Conservation (phyloP, 805 yeast genomes). For the Candida patagonica region DNA sequence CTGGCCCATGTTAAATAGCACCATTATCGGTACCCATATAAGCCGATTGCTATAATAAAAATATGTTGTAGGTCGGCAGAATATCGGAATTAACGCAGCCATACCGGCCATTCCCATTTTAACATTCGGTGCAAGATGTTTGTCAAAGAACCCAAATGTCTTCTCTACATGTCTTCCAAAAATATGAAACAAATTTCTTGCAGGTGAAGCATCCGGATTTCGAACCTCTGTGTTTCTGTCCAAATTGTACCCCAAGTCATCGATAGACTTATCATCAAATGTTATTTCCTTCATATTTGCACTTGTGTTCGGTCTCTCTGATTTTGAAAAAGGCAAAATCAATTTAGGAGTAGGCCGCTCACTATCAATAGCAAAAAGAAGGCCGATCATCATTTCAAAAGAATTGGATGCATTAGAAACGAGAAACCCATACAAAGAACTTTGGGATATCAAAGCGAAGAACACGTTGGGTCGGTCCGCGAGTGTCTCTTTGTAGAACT, state of each 20-base stretch:
- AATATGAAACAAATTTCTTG: slow-evolving; percentile 20
- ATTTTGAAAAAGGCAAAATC: slow-evolving; percentile 13
- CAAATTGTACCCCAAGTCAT: neutral
- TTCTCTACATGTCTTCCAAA: slow-evolving; percentile 14
- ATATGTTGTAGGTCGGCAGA: slow-evolving; percentile 16
- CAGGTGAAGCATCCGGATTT: slow-evolving; percentile 26
- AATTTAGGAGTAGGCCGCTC: slow-evolving; percentile 13
- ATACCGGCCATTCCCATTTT: slow-evolving; percentile 20
- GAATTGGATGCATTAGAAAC: slow-evolving; percentile 7
- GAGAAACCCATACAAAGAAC: slow-evolving; percentile 15
- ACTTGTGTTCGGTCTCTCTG: neutral
- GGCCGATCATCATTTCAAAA: slow-evolving; percentile 5
- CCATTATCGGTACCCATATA: slow-evolving; percentile 26
- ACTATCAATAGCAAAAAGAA: slow-evolving; percentile 11
- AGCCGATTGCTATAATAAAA: slow-evolving; percentile 17
- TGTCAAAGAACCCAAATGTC: neutral
- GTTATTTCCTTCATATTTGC: neutral
- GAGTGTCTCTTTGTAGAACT: neutral
- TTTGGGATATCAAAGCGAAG: slow-evolving; percentile 5
- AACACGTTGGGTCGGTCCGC: slow-evolving; percentile 2
- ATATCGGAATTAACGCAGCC: slow-evolving; percentile 20
- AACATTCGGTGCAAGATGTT: slow-evolving; percentile 17
- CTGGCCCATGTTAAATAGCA: slow-evolving; percentile 20
- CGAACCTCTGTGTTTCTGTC: slow-evolving; percentile 10
- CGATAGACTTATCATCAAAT: neutral